Evolutionary conservation across 495 filamentous ascomycete species (phyloP).

Genomic region (Penicillium riverlandense): DNA sequence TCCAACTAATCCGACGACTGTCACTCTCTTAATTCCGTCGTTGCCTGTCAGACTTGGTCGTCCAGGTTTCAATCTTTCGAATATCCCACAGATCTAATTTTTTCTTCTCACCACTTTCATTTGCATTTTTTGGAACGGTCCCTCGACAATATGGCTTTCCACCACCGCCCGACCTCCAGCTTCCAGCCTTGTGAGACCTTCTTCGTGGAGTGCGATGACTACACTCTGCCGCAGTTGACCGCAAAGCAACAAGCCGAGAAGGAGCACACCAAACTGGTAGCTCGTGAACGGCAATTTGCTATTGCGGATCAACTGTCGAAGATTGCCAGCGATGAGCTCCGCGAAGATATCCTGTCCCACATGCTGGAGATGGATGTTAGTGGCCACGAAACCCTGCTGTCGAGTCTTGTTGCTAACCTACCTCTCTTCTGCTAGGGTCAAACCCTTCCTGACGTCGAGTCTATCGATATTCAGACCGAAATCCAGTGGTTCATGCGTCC

Average conservation of each 20-base stretch:
- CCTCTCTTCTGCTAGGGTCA: slow-evolving; percentile 54
- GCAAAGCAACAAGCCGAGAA: slow-evolving; percentile 30
- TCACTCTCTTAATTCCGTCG: slow-evolving; percentile 50
- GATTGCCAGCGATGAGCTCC: slow-evolving; percentile 76
- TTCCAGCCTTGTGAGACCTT: slow-evolving; percentile 65
- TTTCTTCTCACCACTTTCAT: background rate
- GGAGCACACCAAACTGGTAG: slow-evolving; percentile 66
- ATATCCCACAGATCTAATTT: slow-evolving; percentile 15
- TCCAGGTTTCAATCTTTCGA: slow-evolving; percentile 30
- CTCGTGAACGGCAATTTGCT: slow-evolving; percentile 68
- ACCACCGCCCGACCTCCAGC: slow-evolving; percentile 22
- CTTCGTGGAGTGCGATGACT: slow-evolving; percentile 77
- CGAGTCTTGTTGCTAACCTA: slow-evolving; percentile 11
- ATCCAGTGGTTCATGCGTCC: slow-evolving; percentile 99
- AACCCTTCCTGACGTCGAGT: slow-evolving; percentile 90
- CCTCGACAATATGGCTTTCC: slow-evolving; percentile 65
- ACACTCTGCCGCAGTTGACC: slow-evolving; percentile 15
- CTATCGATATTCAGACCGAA: slow-evolving; percentile 97
- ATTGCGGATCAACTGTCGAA: slow-evolving; percentile 84
- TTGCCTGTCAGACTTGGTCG: slow-evolving; percentile 27
- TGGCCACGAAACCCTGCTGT: background rate
- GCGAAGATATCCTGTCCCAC: slow-evolving; percentile 85
- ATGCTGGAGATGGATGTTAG: slow-evolving; percentile 95
- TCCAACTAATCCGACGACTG: slow-evolving; percentile 40
- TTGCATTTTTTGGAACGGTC: background rate